Evolutionary conservation across 441 rosid species (phyloP).

Genomic region (Arabidopsis hybrid): DNA sequence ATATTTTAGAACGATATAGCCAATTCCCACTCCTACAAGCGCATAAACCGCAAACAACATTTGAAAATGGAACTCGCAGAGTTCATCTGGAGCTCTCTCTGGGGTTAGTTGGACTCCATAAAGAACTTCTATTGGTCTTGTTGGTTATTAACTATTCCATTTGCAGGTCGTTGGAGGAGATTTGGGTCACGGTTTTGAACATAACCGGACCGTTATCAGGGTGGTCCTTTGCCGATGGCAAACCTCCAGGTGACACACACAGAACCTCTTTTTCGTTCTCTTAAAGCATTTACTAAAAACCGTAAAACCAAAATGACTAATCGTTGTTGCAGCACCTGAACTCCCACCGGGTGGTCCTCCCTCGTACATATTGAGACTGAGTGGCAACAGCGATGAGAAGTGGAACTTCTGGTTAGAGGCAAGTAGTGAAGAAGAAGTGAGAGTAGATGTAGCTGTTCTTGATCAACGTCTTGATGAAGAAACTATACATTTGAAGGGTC

Average conservation of each 20-base stretch:
- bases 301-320: constrained; percentile 22
- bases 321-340: constrained; percentile 72
- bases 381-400: constrained; percentile 72
- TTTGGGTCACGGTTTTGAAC: constrained; percentile 95
- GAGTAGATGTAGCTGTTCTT: constrained; percentile 81
- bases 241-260: constrained; percentile 62
- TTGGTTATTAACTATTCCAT: constrained; percentile 14
- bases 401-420: constrained; percentile 99
- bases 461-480: constrained; percentile 74
- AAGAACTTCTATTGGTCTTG: neutral
- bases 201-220: constrained; percentile 90
- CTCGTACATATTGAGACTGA: constrained; percentile 82
- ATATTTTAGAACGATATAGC: constrained; percentile 54
- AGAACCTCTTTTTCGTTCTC: constrained; percentile 12
- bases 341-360: constrained; percentile 73
- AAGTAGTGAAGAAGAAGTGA: constrained; percentile 52
- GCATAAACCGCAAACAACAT: constrained; percentile 52
- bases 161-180: constrained; percentile 83
- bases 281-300: neutral
- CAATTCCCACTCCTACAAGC: constrained; percentile 66
- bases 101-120: constrained; percentile 66
- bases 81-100: constrained; percentile 87
- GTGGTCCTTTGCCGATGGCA: constrained; percentile 92
- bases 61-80: constrained; percentile 64
- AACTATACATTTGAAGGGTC: constrained; percentile 64